Base-by-base conservation (phyloP, 306 rosid genomes). In the Malus sieversii region DNA sequence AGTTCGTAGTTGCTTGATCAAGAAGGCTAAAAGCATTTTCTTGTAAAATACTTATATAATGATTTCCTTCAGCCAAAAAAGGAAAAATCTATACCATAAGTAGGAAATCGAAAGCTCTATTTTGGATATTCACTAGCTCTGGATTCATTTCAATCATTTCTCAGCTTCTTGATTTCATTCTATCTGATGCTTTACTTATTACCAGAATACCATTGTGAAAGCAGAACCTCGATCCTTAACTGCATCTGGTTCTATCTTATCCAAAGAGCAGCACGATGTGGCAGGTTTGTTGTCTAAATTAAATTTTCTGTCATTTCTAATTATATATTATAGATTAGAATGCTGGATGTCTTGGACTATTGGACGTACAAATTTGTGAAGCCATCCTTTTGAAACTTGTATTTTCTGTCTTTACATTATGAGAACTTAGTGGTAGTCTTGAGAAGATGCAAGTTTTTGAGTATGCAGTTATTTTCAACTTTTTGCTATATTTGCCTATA, bases 231-330 rank as follows among this genome's bases (percentile, higher is more conserved):
- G 75, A 35, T 90, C 90, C 42, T 82, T 89, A 66, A 86, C 86
- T 84, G 79, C 77, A 77, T 87, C 87, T 82, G 94, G 88, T 46
- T 88, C 88, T 75, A 87, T 86, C 83, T 85, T 89, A 3, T 84
- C 88, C 4, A 94, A 90, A 77, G 92, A 90, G 64, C 90, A 85
- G 64, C 87, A 72, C 46, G 76, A 74, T 72, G 88, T 82, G 78
- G 85, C 84, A 80, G 96, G 97, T 92, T 71, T 63, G 91, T 82
- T 74, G 45, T 27, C 71, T 38, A 75, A 68, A 22, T 48, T 14
- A 52, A 44, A 61, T 63, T 20, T 62, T 35, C 40, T 62, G 15
- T 62, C n/a, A 13, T 8, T 58, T 30, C 65, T n/a, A 64, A 4
- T 64, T n/a, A 64, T 33, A 14, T 35, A 14, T 5, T 10, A 59